Conservation (phyloP, 805 yeast species). For the Saturnispora bothae region DNA sequence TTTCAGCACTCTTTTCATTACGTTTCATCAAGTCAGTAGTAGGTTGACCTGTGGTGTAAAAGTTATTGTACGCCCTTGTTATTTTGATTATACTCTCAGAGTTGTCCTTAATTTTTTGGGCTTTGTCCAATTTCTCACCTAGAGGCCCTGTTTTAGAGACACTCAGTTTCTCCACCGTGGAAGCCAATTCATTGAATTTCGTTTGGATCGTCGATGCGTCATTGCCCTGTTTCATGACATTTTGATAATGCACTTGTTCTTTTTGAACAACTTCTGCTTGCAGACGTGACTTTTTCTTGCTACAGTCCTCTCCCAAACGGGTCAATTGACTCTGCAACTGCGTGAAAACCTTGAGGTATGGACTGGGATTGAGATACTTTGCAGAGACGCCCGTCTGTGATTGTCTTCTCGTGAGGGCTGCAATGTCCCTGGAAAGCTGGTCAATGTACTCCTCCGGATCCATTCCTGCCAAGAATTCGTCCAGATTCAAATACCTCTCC, state of each 20-base stretch:
- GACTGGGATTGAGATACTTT: neutral
- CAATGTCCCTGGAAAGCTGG: constrained; percentile 41
- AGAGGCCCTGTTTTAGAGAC: constrained; percentile 55
- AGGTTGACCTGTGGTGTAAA: constrained; percentile 44
- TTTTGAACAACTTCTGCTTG: constrained; percentile 47
- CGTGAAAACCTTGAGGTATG: constrained; percentile 72
- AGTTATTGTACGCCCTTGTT: constrained; percentile 67
- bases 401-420: constrained; percentile 3
- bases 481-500: constrained; percentile 24
- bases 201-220: constrained; percentile 31
- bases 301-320: constrained; percentile 47
- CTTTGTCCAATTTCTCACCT: constrained; percentile 55
- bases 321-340: constrained; percentile 67
- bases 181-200: constrained; percentile 41
- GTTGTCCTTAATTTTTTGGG: constrained; percentile 63
- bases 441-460: constrained; percentile 76
- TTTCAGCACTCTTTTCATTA: constrained; percentile 43
- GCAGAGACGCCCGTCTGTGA: constrained; percentile 21
- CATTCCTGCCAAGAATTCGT: constrained; percentile 56
- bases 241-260: constrained; percentile 59
- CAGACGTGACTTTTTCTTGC: constrained; percentile 37
- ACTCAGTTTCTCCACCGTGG: constrained; percentile 40
- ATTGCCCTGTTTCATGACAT: constrained; percentile 45
- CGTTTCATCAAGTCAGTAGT: constrained; percentile 43
- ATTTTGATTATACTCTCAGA: constrained; percentile 63